phyloP scores from a whole-genome alignment of 345 rosid genomes.

The Corymbia maculata region DNA sequence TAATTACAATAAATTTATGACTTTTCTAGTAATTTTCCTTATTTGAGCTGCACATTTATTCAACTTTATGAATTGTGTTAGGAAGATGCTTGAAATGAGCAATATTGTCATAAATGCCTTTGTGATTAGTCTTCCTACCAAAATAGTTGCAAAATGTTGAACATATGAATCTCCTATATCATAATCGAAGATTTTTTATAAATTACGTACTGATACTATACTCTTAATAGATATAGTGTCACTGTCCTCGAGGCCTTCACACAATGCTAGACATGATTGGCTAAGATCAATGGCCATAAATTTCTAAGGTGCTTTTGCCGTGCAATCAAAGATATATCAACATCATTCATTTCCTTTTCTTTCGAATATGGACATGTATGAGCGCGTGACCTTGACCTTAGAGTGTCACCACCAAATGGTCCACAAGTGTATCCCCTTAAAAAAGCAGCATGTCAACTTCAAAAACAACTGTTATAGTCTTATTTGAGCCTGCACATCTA shows the following conservation, averaged over 20 bases:
- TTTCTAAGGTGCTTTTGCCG: accelerated
- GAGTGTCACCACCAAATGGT: not conserved
- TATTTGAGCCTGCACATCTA: not conserved
- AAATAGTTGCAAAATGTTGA: not conserved
- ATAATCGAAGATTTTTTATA: too few species aligned
- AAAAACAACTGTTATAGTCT: not conserved
- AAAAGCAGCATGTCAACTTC: not conserved
- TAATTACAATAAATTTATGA: too few species aligned
- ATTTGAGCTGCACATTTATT: accelerated
- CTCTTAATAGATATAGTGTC: not conserved
- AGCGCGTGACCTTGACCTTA: not conserved
- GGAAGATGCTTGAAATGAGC: not conserved
- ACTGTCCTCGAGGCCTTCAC: not conserved
- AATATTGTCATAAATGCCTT: not conserved
- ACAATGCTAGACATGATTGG: not conserved
- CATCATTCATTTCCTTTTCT: not conserved
- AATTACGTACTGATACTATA: not conserved
- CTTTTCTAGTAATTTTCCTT: too few species aligned
- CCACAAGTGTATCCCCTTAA: not conserved
- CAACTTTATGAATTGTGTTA: not conserved
- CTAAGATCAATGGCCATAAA: not conserved
- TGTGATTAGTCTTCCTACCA: not conserved
- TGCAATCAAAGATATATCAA: not conserved
- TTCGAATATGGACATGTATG: not conserved
- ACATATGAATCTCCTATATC: not conserved